Conservation (phyloP, 1,139 yeast species). For the Suhomyces chickasaworum region DNA sequence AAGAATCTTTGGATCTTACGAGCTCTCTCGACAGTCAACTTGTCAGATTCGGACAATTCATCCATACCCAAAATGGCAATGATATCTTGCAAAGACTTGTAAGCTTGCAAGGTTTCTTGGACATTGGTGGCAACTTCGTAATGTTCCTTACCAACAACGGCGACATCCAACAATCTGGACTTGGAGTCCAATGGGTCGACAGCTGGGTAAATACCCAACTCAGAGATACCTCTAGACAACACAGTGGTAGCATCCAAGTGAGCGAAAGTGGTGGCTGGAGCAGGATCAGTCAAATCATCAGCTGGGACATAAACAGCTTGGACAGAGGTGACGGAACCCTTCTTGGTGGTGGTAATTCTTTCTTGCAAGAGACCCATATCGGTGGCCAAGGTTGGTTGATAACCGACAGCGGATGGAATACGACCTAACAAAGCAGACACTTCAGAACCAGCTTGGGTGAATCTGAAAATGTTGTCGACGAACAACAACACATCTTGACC, state of each 20-base stretch:
- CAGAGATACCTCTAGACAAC: slow-evolving; percentile 99
- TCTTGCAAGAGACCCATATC: slow-evolving; percentile 99
- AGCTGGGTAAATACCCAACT: slow-evolving; percentile 99
- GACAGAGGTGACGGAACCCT: slow-evolving; percentile 99
- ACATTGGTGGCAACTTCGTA: slow-evolving; percentile 92
- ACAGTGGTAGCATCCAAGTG: slow-evolving; percentile 99
- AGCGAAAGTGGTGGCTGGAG: slow-evolving; percentile 99
- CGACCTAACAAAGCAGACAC: slow-evolving; percentile 99
- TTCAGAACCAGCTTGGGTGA: slow-evolving; percentile 99
- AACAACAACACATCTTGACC: slow-evolving; percentile 99
- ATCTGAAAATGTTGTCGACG: slow-evolving; percentile 99
- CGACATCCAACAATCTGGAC: slow-evolving; percentile 96
- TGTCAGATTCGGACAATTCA: slow-evolving; percentile 97
- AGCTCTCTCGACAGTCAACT: slow-evolving; percentile 99
- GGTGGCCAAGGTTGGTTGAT: slow-evolving; percentile 99
- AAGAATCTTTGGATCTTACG: slow-evolving; percentile 99
- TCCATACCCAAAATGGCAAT: slow-evolving; percentile 99
- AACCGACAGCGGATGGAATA: slow-evolving; percentile 99
- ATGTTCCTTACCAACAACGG: slow-evolving; percentile 99
- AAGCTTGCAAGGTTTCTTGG: slow-evolving; percentile 98
- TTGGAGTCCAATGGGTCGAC: slow-evolving; percentile 99
- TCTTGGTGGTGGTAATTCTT: slow-evolving; percentile 99
- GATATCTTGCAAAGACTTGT: slow-evolving; percentile 99
- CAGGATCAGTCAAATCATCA: slow-evolving; percentile 99
- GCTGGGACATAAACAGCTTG: slow-evolving; percentile 99